These are phyloP conservation scores for Speleostelium caveatum DNA, from an alignment of 78 protist species.

Conservation along the genomic window DNA sequence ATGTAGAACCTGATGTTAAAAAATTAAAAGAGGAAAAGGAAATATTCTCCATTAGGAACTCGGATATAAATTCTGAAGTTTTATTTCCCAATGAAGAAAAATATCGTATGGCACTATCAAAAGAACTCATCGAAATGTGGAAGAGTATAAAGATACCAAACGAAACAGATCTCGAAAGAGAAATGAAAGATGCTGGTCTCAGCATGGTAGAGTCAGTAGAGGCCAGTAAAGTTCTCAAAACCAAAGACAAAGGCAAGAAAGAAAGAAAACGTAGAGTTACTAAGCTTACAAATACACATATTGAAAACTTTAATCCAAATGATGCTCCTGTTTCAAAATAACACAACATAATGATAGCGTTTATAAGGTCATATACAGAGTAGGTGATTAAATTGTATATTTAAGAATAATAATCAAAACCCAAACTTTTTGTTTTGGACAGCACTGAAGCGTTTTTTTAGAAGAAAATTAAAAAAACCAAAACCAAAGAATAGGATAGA, in stretches of 20 bases:
- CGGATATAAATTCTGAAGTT: constrained; percentile 10
- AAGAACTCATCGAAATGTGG: constrained; percentile 49
- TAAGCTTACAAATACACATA: constrained; percentile 60
- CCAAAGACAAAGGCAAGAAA: constrained; percentile 8
- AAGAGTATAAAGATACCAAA: constrained; percentile 29
- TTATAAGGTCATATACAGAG: too few relatives aligned
- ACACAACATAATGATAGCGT: too few relatives aligned
- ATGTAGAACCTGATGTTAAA: constrained; percentile 39
- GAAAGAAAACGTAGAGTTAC: constrained; percentile 64
- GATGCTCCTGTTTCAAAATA: neutral
- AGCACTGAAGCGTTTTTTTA: too few relatives aligned
- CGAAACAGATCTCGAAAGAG: constrained; percentile 50
- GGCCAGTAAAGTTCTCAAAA: constrained; percentile 9
- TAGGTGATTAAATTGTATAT: too few relatives aligned
- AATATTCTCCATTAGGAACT: constrained; percentile 4
- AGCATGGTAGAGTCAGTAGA: constrained; percentile 35
- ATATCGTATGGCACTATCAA: neutral
- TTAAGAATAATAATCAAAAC: too few relatives aligned
- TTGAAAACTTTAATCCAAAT: constrained; percentile 70
- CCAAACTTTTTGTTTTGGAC: too few relatives aligned
- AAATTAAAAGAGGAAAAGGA: constrained; percentile 36
- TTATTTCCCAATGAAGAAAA: constrained; percentile 56
- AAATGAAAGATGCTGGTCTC: constrained; percentile 58
- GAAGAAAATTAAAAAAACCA: too few relatives aligned
- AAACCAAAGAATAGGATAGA: too few relatives aligned